Evolutionary conservation across 2,329 filamentous ascomycete genomes (phyloP).

Genomic region (Alternaria panax): DNA sequence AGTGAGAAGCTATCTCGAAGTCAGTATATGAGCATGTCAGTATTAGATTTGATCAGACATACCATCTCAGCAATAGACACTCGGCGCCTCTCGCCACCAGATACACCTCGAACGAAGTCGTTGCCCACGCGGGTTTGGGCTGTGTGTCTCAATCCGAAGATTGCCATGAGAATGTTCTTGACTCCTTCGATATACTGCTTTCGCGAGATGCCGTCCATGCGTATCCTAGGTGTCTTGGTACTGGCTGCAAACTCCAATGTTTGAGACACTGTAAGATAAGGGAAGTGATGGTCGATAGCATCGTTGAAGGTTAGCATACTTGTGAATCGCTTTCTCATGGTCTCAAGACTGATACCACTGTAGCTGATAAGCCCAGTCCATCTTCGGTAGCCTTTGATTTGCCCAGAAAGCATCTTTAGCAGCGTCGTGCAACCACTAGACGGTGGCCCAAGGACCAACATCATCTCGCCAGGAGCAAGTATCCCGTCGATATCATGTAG

Average conservation of each 20-base stretch:
- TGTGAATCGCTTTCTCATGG: neutral
- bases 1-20: neutral
- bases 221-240: conserved; percentile 57
- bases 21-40: conserved; percentile 14
- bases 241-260: conserved; percentile 82
- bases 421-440: conserved; percentile 67
- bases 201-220: neutral
- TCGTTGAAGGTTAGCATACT: conserved; percentile 70
- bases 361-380: neutral
- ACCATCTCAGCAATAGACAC: conserved; percentile 39
- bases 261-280: conserved; percentile 82
- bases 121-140: conserved; percentile 68
- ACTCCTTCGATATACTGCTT: neutral
- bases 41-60: conserved; percentile 34
- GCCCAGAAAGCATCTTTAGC: conserved; percentile 59
- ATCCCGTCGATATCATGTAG: neutral
- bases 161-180: neutral
- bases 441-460: conserved; percentile 51
- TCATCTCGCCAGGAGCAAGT: conserved; percentile 46
- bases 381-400: neutral
- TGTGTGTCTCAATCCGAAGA: conserved; percentile 53
- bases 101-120: conserved; percentile 74
- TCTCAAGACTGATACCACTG: neutral
- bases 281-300: conserved; percentile 81
- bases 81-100: conserved; percentile 67